Evolutionary conservation across 2,329 filamentous ascomycete species (phyloP), one percentile per base, ranked within the genome.

Genomic region (Alternaria sp.): DNA sequence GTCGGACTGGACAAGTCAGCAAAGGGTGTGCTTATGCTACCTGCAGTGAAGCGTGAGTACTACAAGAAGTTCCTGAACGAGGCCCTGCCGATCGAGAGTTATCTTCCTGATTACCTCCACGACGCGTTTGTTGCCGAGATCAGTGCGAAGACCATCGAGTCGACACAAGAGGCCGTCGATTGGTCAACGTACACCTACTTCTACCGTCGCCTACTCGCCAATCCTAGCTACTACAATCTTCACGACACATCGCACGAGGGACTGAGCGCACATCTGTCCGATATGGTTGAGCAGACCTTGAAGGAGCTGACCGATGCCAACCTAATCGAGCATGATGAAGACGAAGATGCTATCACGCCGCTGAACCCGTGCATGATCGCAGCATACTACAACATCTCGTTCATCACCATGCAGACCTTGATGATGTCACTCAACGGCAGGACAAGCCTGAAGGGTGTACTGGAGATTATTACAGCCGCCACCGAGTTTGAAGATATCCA

Each of bases 141-240:
- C 73, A 97, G 93, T 83, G 97, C 93, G 18, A 94, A 93, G 83
- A 97, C 94, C 78, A 95, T 99, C 62, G 89, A 93, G 72, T 97
- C 94, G 12, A 97, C 93, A 14, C 95, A 98, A 71, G 94, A 98
- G 81, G 95, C 94, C 11, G 94, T 99, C 69, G 96, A 97, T 80
- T 99, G 95, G 95, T 92, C 93, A 38, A 98, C 95, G 0, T 98
- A 97, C 77, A 97, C 94, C 11, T 99, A 97, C 82, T 97, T 98
- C 82, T 99, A 99, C 82, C 91, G 95, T 44, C 90, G 95, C 60
- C 86, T 99, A 38, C 86, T 98, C 36, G 94, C 94, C 30, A 99
- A 99, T 77, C 95, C 95, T 9, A 97, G 93, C 80, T 99, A 94
- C 83, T 99, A 99, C 82, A 92, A 93, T 69, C 83, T 99, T 63